Evolutionary conservation across 345 rosid species (phyloP).

Genomic region (Hevea brasiliensis): DNA sequence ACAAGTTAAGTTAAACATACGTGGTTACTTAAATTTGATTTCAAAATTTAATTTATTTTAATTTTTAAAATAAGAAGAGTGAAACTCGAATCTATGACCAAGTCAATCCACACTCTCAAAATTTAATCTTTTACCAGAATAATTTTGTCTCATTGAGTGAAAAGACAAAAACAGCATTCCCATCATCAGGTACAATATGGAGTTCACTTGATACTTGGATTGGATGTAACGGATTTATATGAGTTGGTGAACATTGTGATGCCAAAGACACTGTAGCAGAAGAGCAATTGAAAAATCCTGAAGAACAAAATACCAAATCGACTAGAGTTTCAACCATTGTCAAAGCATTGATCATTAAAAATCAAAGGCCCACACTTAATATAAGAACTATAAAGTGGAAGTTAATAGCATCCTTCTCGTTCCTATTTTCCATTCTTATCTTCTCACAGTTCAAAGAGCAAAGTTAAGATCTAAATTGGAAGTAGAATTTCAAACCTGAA

Average conservation of each 20-base stretch:
- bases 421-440: background rate
- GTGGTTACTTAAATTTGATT: too few relatives aligned
- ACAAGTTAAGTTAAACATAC: too few relatives aligned
- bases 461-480: too few relatives aligned
- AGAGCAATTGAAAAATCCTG: slow-evolving; percentile 44
- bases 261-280: slow-evolving; percentile 49
- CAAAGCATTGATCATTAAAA: background rate
- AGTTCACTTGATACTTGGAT: slow-evolving; percentile 71
- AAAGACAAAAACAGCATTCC: slow-evolving; percentile 81
- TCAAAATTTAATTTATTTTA: too few relatives aligned
- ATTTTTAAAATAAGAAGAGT: too few relatives aligned
- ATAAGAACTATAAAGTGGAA: too few relatives aligned
- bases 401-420: too few relatives aligned
- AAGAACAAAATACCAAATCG: slow-evolving; percentile 35
- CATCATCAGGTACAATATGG: slow-evolving; percentile 69
- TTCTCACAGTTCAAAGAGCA: background rate
- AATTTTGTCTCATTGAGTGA: slow-evolving; percentile 71
- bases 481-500: too few relatives aligned
- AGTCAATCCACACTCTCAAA: slow-evolving; percentile 73
- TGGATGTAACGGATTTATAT: slow-evolving; percentile 90
- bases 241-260: slow-evolving; percentile 87
- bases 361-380: background rate
- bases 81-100: too few relatives aligned
- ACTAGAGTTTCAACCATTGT: background rate
- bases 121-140: slow-evolving; percentile 63